phyloP scores from a whole-genome alignment of 2,329 filamentous ascomycete species.

The Apiospora malaysiana region DNA sequence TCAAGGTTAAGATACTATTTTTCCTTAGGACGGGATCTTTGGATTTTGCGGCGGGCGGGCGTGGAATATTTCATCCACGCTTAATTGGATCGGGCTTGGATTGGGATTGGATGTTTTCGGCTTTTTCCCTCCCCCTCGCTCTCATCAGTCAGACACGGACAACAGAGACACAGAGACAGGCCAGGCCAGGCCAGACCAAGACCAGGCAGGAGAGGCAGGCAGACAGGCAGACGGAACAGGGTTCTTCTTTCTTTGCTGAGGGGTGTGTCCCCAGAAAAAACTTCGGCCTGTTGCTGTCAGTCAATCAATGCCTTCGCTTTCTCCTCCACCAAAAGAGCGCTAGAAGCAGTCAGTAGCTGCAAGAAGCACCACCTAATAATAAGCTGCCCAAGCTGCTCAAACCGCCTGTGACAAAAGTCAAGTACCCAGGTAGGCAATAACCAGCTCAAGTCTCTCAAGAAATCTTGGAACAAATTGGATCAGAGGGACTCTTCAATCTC shows the following conservation, averaged over 20 bases:
- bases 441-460: neutral
- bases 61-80: conserved; percentile 16
- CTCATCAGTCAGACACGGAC: too few species aligned
- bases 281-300: neutral
- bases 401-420: too few species aligned
- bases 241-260: neutral
- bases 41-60: conserved; percentile 1
- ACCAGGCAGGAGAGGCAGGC: neutral
- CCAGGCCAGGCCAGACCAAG: too few species aligned
- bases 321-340: neutral
- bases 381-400: too few species aligned
- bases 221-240: neutral
- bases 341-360: too few species aligned
- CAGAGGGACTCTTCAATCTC: neutral
- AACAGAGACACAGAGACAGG: too few species aligned
- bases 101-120: conserved; percentile 5
- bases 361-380: too few species aligned
- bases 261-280: conserved; percentile 13
- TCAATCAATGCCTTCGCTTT: neutral
- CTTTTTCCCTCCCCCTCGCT: neutral
- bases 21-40: conserved; percentile 3
- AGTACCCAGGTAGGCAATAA: too few species aligned
- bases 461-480: conserved; percentile 3
- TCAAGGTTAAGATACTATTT: conserved; percentile 13
- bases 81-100: neutral